These are phyloP conservation scores for Omphalotus olearius DNA, from an alignment of 1,284 basidiomycete genomes.

Conservation along the genomic window DNA sequence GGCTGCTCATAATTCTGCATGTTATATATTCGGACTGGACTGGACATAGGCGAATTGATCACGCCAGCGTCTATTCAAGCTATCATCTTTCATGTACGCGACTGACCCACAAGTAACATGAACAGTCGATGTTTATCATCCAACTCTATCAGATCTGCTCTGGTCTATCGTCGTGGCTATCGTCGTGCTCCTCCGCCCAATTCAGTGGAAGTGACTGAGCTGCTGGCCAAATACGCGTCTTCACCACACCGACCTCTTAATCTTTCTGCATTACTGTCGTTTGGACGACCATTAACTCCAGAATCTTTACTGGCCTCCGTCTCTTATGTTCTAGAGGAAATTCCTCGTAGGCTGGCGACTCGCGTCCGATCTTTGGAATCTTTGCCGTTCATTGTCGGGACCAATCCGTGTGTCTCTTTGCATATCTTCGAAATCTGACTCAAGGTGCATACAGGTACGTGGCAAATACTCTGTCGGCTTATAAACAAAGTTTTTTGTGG, in stretches of 20 bases:
- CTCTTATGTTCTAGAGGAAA: slow-evolving; percentile 64
- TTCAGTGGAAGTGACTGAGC: slow-evolving; percentile 38
- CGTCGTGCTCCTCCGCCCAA: slow-evolving; percentile 30
- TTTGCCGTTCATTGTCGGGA: slow-evolving; percentile 84
- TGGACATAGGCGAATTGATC: too few relatives aligned
- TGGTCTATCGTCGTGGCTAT: slow-evolving; percentile 7
- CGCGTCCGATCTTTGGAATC: slow-evolving; percentile 68
- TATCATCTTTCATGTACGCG: too few relatives aligned
- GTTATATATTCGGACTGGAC: neutral
- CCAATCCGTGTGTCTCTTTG: slow-evolving; percentile 65
- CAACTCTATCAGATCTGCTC: too few relatives aligned
- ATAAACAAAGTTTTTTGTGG: slow-evolving; percentile 71
- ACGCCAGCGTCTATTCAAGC: too few relatives aligned
- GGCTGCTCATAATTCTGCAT: neutral
- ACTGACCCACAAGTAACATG: too few relatives aligned
- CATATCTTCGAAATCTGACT: neutral
- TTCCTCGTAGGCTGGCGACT: slow-evolving; percentile 68
- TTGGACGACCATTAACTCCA: slow-evolving; percentile 66
- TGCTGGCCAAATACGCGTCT: slow-evolving; percentile 50
- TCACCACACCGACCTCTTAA: slow-evolving; percentile 61
- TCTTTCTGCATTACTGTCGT: slow-evolving; percentile 65
- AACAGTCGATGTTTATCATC: too few relatives aligned
- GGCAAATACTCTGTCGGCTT: slow-evolving; percentile 67
- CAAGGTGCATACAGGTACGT: slow-evolving; percentile 32
- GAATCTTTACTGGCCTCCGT: slow-evolving; percentile 68